Conservation (phyloP, 2,329 filamentous ascomycete genomes). For the Trichophyton rubrum region DNA sequence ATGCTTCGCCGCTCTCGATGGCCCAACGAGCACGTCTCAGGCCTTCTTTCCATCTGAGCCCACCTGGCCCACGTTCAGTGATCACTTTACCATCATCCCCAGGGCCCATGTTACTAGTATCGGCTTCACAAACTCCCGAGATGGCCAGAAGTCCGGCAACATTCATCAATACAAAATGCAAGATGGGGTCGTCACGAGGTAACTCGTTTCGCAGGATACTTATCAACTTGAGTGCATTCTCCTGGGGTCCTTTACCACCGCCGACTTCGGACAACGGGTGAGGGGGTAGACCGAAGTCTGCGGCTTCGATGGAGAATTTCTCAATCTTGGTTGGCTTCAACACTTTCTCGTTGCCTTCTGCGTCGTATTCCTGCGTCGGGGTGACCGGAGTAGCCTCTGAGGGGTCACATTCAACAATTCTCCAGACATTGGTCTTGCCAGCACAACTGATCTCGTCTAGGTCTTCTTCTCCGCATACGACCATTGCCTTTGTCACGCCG, state of each 20-base stretch:
- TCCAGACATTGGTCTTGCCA: slow-evolving; percentile 80
- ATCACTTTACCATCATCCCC: slow-evolving; percentile 73
- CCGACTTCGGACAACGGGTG: slow-evolving; percentile 69
- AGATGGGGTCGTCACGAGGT: slow-evolving; percentile 63
- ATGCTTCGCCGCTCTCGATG: slow-evolving; percentile 73
- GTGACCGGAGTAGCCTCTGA: slow-evolving; percentile 25
- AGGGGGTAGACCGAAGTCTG: slow-evolving; percentile 70
- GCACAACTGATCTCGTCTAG: slow-evolving; percentile 93
- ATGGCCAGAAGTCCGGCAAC: slow-evolving; percentile 77
- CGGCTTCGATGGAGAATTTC: slow-evolving; percentile 63
- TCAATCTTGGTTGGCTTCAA: slow-evolving; percentile 42
- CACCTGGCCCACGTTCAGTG: slow-evolving; percentile 69
- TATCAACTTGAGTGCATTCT: slow-evolving; percentile 77
- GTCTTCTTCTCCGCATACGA: slow-evolving; percentile 89
- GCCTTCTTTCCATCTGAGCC: slow-evolving; percentile 89
- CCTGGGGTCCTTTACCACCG: slow-evolving; percentile 68
- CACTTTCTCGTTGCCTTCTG: slow-evolving; percentile 30
- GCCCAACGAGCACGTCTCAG: slow-evolving; percentile 78
- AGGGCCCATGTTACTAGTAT: slow-evolving; percentile 64
- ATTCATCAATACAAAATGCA: slow-evolving; percentile 92
- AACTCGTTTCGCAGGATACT: slow-evolving; percentile 63
- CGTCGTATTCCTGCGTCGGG: slow-evolving; percentile 20
- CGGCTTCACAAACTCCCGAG: slow-evolving; percentile 73
- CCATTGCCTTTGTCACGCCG: slow-evolving; percentile 69
- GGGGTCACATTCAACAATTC: slow-evolving; percentile 45